A percentile compares a stretch with the other conserved stretches of the same genome.
These are phyloP conservation scores for Pseudozyma sp. DNA, from an alignment of 1,284 basidiomycete species.

Conservation along the genomic window DNA sequence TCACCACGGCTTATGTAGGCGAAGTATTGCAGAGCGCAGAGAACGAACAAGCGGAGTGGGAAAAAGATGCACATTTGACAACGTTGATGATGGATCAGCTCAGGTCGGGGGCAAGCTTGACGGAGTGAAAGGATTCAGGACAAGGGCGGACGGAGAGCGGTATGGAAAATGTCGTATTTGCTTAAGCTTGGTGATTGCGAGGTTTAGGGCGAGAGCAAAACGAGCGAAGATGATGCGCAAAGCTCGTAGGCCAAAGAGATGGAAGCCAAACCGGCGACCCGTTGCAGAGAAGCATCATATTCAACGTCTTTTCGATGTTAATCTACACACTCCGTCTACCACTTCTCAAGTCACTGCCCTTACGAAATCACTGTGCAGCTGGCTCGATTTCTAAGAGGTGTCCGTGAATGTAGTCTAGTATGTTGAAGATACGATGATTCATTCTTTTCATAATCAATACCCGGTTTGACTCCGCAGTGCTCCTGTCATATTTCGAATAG, in stretches of 20 bases:
- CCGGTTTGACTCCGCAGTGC: neutral
- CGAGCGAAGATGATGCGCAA: no score
- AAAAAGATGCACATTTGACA: constrained; percentile 24
- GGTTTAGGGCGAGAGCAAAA: no score
- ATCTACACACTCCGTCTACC: no score
- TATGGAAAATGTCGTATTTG: no score
- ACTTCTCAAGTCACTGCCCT: no score
- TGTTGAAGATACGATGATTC: neutral
- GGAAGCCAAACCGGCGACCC: no score
- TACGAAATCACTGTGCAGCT: no score
- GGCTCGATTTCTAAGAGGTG: neutral
- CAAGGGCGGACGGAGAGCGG: neutral
- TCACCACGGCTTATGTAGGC: constrained; percentile 32
- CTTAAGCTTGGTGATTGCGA: no score
- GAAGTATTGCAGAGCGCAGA: constrained; percentile 15
- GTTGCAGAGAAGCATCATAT: no score
- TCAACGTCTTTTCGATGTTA: no score
- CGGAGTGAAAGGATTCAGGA: constrained; percentile 4
- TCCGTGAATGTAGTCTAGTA: neutral
- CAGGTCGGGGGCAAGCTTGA: constrained; percentile 16
- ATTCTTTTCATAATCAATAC: neutral
- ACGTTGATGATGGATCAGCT: constrained; percentile 43
- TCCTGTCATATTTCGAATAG: neutral
- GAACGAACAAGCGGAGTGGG: constrained; percentile 39
- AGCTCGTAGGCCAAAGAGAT: no score